Evolutionary conservation across 495 filamentous ascomycete species (phyloP).

Genomic region (Trichoderma orchidacearum): DNA sequence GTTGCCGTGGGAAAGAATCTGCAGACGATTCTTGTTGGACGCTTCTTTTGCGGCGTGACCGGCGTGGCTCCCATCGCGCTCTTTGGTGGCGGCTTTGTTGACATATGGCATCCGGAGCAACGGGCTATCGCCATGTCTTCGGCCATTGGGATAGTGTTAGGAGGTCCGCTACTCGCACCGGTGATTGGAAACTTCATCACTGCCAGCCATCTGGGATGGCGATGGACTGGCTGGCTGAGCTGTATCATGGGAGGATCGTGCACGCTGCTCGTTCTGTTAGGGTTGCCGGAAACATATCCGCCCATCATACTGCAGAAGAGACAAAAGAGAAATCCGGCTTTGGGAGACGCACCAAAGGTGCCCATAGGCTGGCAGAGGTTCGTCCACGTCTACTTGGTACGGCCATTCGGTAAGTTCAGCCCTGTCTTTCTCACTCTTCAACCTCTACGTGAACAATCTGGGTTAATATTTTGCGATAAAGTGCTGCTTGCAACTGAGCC

Average conservation of each 20-base stretch:
- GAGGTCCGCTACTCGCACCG: constrained; percentile 43
- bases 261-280: constrained; percentile 16
- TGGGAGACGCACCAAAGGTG: background rate
- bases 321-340: constrained; percentile 19
- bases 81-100: constrained; percentile 44
- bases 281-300: constrained; percentile 43
- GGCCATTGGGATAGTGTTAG: constrained; percentile 38
- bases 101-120: constrained; percentile 48
- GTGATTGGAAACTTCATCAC: constrained; percentile 35
- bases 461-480: background rate
- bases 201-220: constrained; percentile 34
- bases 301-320: constrained; percentile 38
- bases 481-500: constrained; percentile 10
- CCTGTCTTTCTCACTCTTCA: background rate
- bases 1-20: constrained; percentile 47
- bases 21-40: constrained; percentile 45
- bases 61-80: constrained; percentile 51
- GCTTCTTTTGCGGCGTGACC: constrained; percentile 49
- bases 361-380: background rate
- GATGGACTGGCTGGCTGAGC: constrained; percentile 52
- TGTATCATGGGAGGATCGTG: constrained; percentile 16
- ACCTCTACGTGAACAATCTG: background rate
- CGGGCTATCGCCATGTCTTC: constrained; percentile 45
- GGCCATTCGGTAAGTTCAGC: background rate
- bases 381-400: background rate